Base-by-base conservation (phyloP, 73 alveolate genomes). In the Paramecium pentaurelia region DNA sequence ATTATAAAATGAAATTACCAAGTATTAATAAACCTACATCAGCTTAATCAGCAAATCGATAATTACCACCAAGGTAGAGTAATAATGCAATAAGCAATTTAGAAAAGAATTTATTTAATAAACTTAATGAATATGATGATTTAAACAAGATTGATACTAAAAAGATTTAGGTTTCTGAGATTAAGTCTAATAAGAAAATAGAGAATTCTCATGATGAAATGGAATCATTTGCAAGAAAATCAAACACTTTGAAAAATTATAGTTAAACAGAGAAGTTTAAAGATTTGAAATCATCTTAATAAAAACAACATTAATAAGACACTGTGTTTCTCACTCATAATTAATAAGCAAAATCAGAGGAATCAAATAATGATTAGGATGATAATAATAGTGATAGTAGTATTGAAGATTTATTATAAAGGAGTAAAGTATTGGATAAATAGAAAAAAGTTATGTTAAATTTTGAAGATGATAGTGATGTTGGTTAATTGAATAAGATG, bases 61-160 rank as follows among this genome's bases (percentile, higher is more conserved):
- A 68, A 68, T 68, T 34, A 68, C 47, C 40, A 34, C 70, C 70
- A 54, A 54, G 70, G 70, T 54, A 54, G 70, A 54, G 36, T 54
- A 68, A 68, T 68, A 68, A 68, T 68, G 84, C 25, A 68, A 68
- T 68, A 32, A 32, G 47, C 47, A 68, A 68, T 68, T 68, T 68
- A 68, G 84, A 68, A 68, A 32, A 27, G 25, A 68, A 68, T 34
- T 11, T 68, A 68, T 34, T 68, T 68, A 68, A 68, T 68, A 68
- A 68, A 68, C 28, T 68, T 32, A 68, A 68, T 68, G 84, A 68
- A 68, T 68, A 68, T 68, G 84, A 68, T 68, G 84, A 68, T 68
- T 34, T 68, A 32, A 28, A 68, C 12, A 68, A 68, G 51, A 68
- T 68, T 12, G 84, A 68, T 18, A 54, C 70, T 18, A 54, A 54